Evolutionary conservation across 2,329 filamentous ascomycete species (phyloP).

Genomic region (Fusarium heterosporum): DNA sequence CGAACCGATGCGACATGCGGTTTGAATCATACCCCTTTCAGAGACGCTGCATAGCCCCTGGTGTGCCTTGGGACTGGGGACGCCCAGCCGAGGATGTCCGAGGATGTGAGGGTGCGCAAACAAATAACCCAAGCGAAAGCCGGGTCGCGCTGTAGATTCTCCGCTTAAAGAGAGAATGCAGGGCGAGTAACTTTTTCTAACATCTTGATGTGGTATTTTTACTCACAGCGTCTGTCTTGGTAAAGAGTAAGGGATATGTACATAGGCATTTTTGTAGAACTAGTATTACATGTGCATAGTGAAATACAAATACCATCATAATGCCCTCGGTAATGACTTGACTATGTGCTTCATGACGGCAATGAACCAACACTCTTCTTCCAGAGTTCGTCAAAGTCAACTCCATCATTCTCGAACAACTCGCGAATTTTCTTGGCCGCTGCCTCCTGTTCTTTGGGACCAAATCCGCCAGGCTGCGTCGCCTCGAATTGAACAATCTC

Average conservation of each 20-base stretch:
- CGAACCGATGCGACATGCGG: neutral
- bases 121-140: slow-evolving; percentile 48
- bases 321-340: neutral
- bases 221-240: neutral
- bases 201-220: neutral
- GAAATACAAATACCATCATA: neutral
- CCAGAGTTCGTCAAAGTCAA: slow-evolving; percentile 88
- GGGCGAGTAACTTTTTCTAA: slow-evolving; percentile 14
- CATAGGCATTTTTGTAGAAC: neutral
- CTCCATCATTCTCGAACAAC: slow-evolving; percentile 77
- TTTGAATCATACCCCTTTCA: slow-evolving; percentile 23
- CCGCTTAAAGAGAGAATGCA: slow-evolving; percentile 35
- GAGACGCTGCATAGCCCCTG: slow-evolving; percentile 43
- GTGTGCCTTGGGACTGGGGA: slow-evolving; percentile 14
- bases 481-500: slow-evolving; percentile 92
- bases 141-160: slow-evolving; percentile 46
- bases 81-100: slow-evolving; percentile 22
- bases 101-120: slow-evolving; percentile 45
- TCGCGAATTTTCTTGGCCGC: slow-evolving; percentile 80
- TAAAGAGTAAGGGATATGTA: neutral
- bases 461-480: slow-evolving; percentile 81
- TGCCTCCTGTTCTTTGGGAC: slow-evolving; percentile 75
- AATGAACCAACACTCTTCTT: slow-evolving; percentile 61
- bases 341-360: neutral
- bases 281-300: neutral